These are phyloP conservation scores for Silene conica DNA, from an alignment of 148 eudicot species.

Conservation along the genomic window DNA sequence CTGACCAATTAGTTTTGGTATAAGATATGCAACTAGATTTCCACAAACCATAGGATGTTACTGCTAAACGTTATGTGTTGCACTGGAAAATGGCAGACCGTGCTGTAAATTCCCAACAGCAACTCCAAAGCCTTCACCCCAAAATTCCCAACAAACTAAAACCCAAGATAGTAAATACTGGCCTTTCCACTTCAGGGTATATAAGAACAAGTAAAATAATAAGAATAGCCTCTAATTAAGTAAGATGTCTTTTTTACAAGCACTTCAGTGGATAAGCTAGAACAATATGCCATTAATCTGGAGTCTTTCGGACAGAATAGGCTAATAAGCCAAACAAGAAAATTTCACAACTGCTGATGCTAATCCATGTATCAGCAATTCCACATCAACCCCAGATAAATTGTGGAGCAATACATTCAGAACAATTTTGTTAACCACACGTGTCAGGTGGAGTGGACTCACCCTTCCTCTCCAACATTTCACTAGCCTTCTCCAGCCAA, in stretches of 20 bases:
- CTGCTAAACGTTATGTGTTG: too few species aligned
- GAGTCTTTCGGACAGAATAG: neutral
- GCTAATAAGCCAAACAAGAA: neutral
- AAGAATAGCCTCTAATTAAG: neutral
- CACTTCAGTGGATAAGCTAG: neutral
- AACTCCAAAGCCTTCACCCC: too few species aligned
- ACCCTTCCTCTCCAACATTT: slow-evolving; percentile 9
- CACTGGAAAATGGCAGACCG: too few species aligned
- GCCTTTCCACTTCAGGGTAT: neutral
- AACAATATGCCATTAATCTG: neutral
- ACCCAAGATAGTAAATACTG: too few species aligned
- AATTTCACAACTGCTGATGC: neutral
- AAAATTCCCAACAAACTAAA: too few species aligned
- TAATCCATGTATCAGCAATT: neutral
- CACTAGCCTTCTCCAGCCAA: slow-evolving; percentile 61
- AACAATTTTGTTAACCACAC: neutral
- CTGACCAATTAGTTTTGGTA: too few species aligned
- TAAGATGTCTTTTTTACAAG: neutral
- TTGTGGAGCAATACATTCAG: slow-evolving; percentile 3
- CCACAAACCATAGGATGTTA: too few species aligned
- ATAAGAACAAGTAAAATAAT: neutral
- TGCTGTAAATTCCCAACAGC: too few species aligned
- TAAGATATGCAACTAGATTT: too few species aligned
- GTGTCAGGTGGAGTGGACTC: neutral
- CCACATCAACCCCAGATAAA: neutral